Percentiles rank a stretch among this genome's conserved stretches.
Evolutionary conservation across 2,329 filamentous ascomycete genomes (phyloP).

Genomic region (Lachnellula arida): DNA sequence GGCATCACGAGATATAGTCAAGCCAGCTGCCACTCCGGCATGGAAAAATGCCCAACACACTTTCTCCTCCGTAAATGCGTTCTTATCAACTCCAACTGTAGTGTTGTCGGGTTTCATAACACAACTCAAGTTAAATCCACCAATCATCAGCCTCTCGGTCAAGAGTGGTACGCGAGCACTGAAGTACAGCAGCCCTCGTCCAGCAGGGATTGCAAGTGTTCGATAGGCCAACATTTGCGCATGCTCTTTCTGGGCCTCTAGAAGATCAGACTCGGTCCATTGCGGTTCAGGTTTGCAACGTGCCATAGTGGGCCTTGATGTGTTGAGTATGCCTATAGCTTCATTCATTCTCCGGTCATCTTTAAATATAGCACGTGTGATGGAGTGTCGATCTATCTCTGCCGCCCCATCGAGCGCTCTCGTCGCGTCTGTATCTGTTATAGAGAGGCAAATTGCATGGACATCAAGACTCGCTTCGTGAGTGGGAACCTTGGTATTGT

Average conservation of each 20-base stretch:
- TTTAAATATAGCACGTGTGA: slow-evolving; percentile 83
- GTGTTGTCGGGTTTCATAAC: slow-evolving; percentile 89
- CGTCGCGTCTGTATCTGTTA: slow-evolving; percentile 51
- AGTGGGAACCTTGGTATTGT: slow-evolving; percentile 45
- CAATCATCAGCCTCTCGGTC: slow-evolving; percentile 85
- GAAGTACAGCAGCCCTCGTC: slow-evolving; percentile 83
- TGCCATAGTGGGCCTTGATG: slow-evolving; percentile 73
- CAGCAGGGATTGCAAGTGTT: slow-evolving; percentile 83
- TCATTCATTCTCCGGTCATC: slow-evolving; percentile 89
- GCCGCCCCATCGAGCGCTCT: slow-evolving; percentile 71
- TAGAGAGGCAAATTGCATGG: slow-evolving; percentile 67
- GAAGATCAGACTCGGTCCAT: slow-evolving; percentile 79
- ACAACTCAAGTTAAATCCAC: slow-evolving; percentile 88
- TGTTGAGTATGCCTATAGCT: slow-evolving; percentile 79
- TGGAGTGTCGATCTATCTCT: slow-evolving; percentile 75
- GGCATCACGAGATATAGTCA: slow-evolving; percentile 84
- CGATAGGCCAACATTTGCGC: slow-evolving; percentile 82
- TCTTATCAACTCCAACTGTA: slow-evolving; percentile 87
- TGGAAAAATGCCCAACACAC: slow-evolving; percentile 99
- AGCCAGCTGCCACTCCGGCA: slow-evolving; percentile 85
- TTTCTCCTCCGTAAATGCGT: slow-evolving; percentile 87
- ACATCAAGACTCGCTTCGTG: slow-evolving; percentile 70
- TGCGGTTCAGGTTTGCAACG: slow-evolving; percentile 68
- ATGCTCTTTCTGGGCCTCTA: slow-evolving; percentile 89
- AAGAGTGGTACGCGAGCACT: slow-evolving; percentile 81